Evolutionary conservation across 1,139 yeast species (phyloP), one percentile per base, ranked within the genome.

Genomic region (Pneumocystis carinii): DNA sequence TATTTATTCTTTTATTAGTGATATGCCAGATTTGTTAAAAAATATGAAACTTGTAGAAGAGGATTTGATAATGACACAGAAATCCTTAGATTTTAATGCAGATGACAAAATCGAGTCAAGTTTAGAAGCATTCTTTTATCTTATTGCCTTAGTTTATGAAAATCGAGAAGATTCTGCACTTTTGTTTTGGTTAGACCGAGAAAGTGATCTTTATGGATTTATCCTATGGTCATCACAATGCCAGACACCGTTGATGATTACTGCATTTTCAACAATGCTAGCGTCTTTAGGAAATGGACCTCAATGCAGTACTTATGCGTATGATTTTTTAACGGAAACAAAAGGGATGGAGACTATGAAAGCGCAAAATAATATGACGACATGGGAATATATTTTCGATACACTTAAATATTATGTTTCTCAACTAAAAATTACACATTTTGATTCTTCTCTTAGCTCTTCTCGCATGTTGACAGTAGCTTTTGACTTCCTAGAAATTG

Each of bases 211-310:
- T 1, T 79, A 83, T 69, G 97, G 96, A 0, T 90, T 92, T 69
- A 77, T 90, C 62, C 81, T 81, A 59, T 90, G 97, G 97, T 95
- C 95, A 0, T 79, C 94, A 3, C 83, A 84, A 64, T 86, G 90
- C 70, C 89, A 86, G 66, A 87, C 92, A 15, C 85, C 94, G 6
- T 77, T 90, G 63, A 89, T 90, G 76, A 82, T 89, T 61, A 86
- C 97, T 0, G 81, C 96, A 0, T 90, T 86, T 70, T 84, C 92
- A 67, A 78, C 88, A 65, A 80, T 92, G 78, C 76, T 92, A 63
- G 84, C 94, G 1, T 84, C 95, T 4, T 76, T 92, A 59, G 78
- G 92, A 0, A 79, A 80, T 24, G 88, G 86, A n/a, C 77, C 78
- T 1, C 78, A 77, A 15, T 80, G 81, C 63, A 79, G 88, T 1